Evolutionary conservation across 2,329 filamentous ascomycete genomes (phyloP), one percentile per base, ranked within the genome.

Genomic region (Fusarium sp.): DNA sequence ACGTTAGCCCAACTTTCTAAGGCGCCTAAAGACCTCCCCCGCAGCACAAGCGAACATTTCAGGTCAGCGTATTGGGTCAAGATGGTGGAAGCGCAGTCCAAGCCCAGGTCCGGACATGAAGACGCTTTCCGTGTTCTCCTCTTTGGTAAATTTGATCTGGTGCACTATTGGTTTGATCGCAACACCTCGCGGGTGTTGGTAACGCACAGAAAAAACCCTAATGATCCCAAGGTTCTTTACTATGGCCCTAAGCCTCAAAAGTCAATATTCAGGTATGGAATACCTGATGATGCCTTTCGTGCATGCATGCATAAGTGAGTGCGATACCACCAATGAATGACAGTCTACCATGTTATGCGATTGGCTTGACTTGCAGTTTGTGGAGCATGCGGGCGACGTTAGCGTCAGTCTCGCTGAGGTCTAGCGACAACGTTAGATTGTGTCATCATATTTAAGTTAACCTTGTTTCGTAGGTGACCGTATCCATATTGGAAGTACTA

Each of bases 281-380:
- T 23, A 17, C 6, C 4, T 0, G 3, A 48, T n/a, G n/a, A 12
- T 2, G 5, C 4, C 14, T 3, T 17, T 32, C n/a, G 9, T 20
- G 2, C 20, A 17, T 18, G 12, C 18, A 11, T 40, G 10, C 4
- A 40, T 17, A 4, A 23, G 23, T 23, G 23, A 23, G 23, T 23
- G 23, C 23, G 23, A 23, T 23, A 5, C 23, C 23, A 23, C 5
- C 23, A 23, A 23, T 23, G 7, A 50, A 35, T 26, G 6, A 8
- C 1, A 26, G 0, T 18, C 26, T 12, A 0, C 3, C 20, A 17
- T 52, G 48, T 52, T 26, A 38, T 52, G 2, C 23, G 17, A 52
- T 52, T 52, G 48, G 48, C 32, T n/a, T 13, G n/a, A 52, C 37
- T 1, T 12, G 9, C 0, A 9, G 2, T 1, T 6, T 38, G 32